phyloP scores from a whole-genome alignment of 1,284 basidiomycete genomes.

The Afroboletus lepidellus region DNA sequence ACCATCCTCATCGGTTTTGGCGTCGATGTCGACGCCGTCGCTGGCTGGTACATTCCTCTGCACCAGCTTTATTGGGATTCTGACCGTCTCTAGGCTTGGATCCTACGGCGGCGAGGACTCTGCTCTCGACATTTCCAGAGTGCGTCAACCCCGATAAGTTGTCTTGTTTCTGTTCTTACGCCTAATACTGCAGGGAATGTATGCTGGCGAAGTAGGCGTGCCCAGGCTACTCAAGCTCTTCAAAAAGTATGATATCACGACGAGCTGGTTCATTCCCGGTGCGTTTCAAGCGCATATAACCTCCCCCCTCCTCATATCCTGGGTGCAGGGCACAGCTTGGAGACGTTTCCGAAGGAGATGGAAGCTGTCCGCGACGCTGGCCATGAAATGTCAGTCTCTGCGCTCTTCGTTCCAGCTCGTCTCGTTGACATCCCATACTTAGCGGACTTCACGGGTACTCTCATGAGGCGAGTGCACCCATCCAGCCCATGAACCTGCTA shows the following conservation, averaged over 20 bases:
- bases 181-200: conserved; percentile 50
- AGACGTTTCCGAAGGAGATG: conserved; percentile 68
- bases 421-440: neutral
- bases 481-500: neutral
- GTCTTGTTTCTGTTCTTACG: neutral
- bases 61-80: neutral
- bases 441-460: conserved; percentile 75
- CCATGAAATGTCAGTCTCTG: conserved; percentile 55
- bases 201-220: conserved; percentile 71
- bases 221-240: conserved; percentile 71
- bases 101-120: conserved; percentile 71
- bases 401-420: neutral
- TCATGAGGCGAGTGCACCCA: conserved; percentile 50
- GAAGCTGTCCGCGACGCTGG: conserved; percentile 65
- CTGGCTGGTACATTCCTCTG: conserved; percentile 48
- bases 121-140: conserved; percentile 61
- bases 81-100: conserved; percentile 48
- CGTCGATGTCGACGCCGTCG: conserved; percentile 64
- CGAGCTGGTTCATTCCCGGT: conserved; percentile 75
- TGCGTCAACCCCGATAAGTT: conserved; percentile 1
- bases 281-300: conserved; percentile 3
- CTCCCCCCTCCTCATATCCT: neutral
- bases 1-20: conserved; percentile 53
- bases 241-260: conserved; percentile 67
- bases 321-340: conserved; percentile 60